Evolutionary conservation across 805 yeast species (phyloP).

Genomic region (Metschnikowia amazonensis): DNA sequence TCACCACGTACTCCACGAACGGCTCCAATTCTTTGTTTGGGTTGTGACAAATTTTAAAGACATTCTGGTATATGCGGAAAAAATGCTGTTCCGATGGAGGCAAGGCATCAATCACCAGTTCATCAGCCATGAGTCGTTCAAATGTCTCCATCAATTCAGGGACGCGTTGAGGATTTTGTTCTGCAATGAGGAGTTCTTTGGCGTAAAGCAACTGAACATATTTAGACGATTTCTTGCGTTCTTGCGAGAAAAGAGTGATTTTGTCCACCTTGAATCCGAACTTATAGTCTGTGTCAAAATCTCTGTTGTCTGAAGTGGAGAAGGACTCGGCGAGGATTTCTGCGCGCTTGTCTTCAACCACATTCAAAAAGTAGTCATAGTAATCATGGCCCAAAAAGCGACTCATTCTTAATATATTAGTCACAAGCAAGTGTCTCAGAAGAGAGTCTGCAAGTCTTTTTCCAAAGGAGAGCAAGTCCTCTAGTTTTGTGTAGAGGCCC

Average conservation of each 20-base stretch:
- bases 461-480: conserved; percentile 62
- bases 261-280: conserved; percentile 37
- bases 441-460: conserved; percentile 49
- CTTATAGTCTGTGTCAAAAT: conserved; percentile 51
- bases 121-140: conserved; percentile 24
- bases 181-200: conserved; percentile 39
- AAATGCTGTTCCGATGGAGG: conserved; percentile 26
- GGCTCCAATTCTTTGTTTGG: conserved; percentile 21
- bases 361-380: conserved; percentile 24
- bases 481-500: conserved; percentile 60
- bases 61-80: conserved; percentile 24
- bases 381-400: conserved; percentile 32
- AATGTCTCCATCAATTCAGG: conserved; percentile 22
- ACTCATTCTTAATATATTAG: conserved; percentile 31
- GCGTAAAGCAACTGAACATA: conserved; percentile 37
- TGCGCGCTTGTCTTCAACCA: conserved; percentile 16
- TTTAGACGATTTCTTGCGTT: conserved; percentile 14
- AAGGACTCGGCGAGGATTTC: conserved; percentile 14
- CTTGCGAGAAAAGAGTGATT: conserved; percentile 16
- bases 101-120: conserved; percentile 10
- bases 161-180: conserved; percentile 24
- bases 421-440: conserved; percentile 35
- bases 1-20: conserved; percentile 27
- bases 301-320: conserved; percentile 54
- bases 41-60: conserved; percentile 26